Evolutionary conservation across 192 early-diverging fungal genomes (phyloP).

Genomic region (Phycomyces nitens): DNA sequence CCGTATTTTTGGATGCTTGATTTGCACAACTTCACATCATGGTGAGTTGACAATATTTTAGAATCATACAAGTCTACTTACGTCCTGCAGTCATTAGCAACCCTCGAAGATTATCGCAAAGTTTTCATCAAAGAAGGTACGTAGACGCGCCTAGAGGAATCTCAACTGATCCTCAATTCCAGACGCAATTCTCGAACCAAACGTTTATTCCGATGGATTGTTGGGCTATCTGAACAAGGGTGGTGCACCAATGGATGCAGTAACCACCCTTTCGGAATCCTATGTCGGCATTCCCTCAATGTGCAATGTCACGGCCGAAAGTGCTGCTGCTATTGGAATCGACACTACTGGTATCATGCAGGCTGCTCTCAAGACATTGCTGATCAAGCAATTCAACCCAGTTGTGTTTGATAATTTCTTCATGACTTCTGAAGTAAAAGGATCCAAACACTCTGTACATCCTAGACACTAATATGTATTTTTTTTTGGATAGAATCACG

Average conservation of each 20-base stretch:
- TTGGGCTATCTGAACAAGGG: constrained; percentile 38
- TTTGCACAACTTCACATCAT: no score
- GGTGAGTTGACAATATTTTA: no score
- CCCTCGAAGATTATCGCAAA: not conserved
- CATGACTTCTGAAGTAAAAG: constrained; percentile 36
- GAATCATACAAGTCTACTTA: no score
- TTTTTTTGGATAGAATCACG: not conserved
- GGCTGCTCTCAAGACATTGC: constrained; percentile 20
- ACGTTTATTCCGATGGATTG: constrained; percentile 35
- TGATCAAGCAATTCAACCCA: constrained; percentile 62
- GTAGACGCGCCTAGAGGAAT: not conserved
- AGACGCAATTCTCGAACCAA: constrained; percentile 50
- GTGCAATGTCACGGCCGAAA: constrained; percentile 46
- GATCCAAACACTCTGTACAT: not conserved
- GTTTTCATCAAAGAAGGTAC: not conserved
- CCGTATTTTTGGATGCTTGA: no score
- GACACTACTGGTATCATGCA: constrained; percentile 17
- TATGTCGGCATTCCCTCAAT: constrained; percentile 52
- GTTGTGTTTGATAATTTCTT: constrained; percentile 50
- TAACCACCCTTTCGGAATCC: constrained; percentile 45
- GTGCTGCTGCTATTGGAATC: constrained; percentile 37
- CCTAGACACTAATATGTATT: not conserved
- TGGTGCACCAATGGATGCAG: constrained; percentile 48
- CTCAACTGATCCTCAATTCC: not conserved
- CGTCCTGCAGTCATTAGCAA: not conserved